Percentiles rank a stretch among this genome's conserved stretches.
These are phyloP conservation scores for Neopestalotiopsis rosae DNA, from an alignment of 2,329 filamentous ascomycete species.

Conservation along the genomic window DNA sequence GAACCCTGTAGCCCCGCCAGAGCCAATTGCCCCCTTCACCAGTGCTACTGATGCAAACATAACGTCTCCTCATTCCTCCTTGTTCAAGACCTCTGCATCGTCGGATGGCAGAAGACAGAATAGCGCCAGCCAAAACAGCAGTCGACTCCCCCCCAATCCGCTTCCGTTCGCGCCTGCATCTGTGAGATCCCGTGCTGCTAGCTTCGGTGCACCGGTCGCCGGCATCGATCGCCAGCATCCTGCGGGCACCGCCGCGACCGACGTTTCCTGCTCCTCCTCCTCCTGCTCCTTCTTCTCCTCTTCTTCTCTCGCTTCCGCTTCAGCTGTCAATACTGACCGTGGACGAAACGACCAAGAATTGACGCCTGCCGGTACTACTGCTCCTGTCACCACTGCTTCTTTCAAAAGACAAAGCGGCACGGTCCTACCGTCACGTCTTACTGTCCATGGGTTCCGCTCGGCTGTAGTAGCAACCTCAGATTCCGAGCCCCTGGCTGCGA, in stretches of 20 bases:
- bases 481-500: neutral
- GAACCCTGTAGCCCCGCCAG: neutral
- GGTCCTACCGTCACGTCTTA: neutral
- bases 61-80: neutral
- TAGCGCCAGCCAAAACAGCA: neutral
- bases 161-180: neutral
- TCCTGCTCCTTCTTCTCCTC: neutral
- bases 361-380: neutral
- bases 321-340: neutral
- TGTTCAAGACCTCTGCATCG: neutral
- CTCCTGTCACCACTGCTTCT: neutral
- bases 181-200: neutral
- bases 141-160: neutral
- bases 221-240: neutral
- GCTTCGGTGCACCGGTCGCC: neutral
- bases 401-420: neutral
- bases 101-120: neutral
- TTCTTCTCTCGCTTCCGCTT: neutral
- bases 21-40: neutral
- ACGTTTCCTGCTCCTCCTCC: neutral
- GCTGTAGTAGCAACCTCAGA: neutral
- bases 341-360: neutral
- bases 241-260: neutral
- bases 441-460: neutral
- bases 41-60: neutral